Conservation (phyloP, 192 early-diverging fungal species). For the Globomyces pollinis-pini region DNA sequence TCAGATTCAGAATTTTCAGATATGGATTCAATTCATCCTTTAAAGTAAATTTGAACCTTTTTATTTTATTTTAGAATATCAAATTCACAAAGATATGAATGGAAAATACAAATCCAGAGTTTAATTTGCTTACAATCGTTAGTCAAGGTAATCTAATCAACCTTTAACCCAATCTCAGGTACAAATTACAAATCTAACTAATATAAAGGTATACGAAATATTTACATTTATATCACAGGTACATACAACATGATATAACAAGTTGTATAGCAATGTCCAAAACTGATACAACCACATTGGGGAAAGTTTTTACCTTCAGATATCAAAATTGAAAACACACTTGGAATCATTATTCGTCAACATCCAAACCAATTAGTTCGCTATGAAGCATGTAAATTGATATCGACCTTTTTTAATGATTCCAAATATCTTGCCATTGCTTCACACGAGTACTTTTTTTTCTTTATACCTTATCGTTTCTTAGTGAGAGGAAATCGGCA, state of each 20-base stretch:
- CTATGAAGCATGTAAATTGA: slow-evolving; percentile 18
- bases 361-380: slow-evolving; percentile 17
- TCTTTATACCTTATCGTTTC: too few relatives aligned
- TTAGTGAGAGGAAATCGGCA: too few relatives aligned
- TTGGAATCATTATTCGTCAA: slow-evolving; percentile 16
- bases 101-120: slow-evolving; percentile 11
- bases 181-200: too few relatives aligned
- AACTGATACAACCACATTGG: slow-evolving; percentile 33
- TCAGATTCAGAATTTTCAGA: slow-evolving; percentile 29
- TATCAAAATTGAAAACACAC: slow-evolving; percentile 9
- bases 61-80: too few relatives aligned
- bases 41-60: neutral
- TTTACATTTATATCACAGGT: too few relatives aligned
- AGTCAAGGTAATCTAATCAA: too few relatives aligned
- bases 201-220: too few relatives aligned
- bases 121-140: slow-evolving; percentile 13
- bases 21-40: slow-evolving; percentile 17
- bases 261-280: slow-evolving; percentile 18
- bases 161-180: too few relatives aligned
- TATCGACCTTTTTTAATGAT: slow-evolving; percentile 26
- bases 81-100: neutral
- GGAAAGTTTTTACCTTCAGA: slow-evolving; percentile 31
- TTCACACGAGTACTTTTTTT: too few relatives aligned
- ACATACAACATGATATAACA: slow-evolving; percentile 23
- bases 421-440: too few relatives aligned